Percentiles rank a stretch among this genome's conserved stretches.
Evolutionary conservation across 2,329 filamentous ascomycete species (phyloP).

Genomic region (Aspergillus oerlinghausenensis): DNA sequence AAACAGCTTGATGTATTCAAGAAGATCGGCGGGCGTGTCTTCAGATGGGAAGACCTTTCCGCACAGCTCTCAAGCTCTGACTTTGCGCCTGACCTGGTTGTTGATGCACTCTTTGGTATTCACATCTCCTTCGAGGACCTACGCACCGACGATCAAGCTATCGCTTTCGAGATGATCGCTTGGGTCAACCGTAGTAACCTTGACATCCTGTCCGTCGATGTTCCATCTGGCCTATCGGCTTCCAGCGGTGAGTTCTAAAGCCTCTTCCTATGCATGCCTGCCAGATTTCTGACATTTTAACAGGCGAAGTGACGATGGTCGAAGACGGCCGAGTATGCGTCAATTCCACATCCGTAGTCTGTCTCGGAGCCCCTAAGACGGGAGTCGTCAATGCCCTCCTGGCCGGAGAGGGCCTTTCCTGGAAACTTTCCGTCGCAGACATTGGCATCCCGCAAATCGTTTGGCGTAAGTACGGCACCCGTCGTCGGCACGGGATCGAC

Average conservation of each 20-base stretch:
- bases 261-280: conserved; percentile 28
- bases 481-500: conserved; percentile 76
- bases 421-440: conserved; percentile 81
- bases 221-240: conserved; percentile 83
- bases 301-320: conserved; percentile 51
- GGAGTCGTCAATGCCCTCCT: conserved; percentile 75
- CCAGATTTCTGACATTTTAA: conserved; percentile 12
- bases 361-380: conserved; percentile 79
- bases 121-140: conserved; percentile 87
- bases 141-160: conserved; percentile 73
- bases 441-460: conserved; percentile 78
- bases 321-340: conserved; percentile 78
- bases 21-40: conserved; percentile 72
- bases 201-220: conserved; percentile 79
- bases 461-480: conserved; percentile 79
- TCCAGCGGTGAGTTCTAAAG: conserved; percentile 63
- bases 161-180: conserved; percentile 82
- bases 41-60: conserved; percentile 56
- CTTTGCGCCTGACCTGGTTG: conserved; percentile 69
- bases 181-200: conserved; percentile 89
- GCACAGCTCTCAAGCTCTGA: conserved; percentile 49
- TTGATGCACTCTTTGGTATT: conserved; percentile 83
- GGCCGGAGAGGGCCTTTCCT: conserved; percentile 53
- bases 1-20: conserved; percentile 81
- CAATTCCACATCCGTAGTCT: conserved; percentile 75